phyloP scores from a whole-genome alignment of 2,329 filamentous ascomycete species.

The Phialemonium atrogriseum region DNA sequence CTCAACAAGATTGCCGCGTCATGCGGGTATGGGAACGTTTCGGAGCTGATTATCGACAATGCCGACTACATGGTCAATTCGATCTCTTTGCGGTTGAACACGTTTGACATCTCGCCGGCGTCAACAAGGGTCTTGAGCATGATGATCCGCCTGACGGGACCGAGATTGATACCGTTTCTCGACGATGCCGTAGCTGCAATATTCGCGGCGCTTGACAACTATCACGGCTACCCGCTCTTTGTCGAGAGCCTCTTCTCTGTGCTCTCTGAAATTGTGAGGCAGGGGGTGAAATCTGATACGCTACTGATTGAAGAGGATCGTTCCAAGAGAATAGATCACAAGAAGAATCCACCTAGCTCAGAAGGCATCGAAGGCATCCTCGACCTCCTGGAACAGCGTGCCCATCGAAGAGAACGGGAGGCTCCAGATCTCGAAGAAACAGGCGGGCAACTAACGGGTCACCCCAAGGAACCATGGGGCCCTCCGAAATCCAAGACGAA shows the following conservation, averaged over 20 bases:
- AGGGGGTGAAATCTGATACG: slow-evolving; percentile 57
- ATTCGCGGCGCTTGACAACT: slow-evolving; percentile 88
- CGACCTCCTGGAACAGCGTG: slow-evolving; percentile 57
- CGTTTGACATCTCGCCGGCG: slow-evolving; percentile 84
- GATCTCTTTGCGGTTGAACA: slow-evolving; percentile 79
- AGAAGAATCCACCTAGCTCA: slow-evolving; percentile 24
- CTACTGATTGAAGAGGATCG: slow-evolving; percentile 36
- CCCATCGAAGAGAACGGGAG: slow-evolving; percentile 30
- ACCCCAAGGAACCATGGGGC: slow-evolving; percentile 27
- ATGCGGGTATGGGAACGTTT: slow-evolving; percentile 67
- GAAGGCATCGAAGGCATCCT: slow-evolving; percentile 36
- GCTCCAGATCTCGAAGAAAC: slow-evolving; percentile 19
- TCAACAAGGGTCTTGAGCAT: slow-evolving; percentile 85
- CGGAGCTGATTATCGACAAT: slow-evolving; percentile 77
- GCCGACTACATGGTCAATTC: slow-evolving; percentile 96
- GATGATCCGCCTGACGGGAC: slow-evolving; percentile 86
- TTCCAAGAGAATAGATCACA: slow-evolving; percentile 29
- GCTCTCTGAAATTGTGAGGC: slow-evolving; percentile 72
- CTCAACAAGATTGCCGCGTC: slow-evolving; percentile 70
- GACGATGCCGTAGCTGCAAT: slow-evolving; percentile 89
- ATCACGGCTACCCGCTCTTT: slow-evolving; percentile 82
- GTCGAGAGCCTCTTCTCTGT: slow-evolving; percentile 82
- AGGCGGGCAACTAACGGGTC: slow-evolving; percentile 21
- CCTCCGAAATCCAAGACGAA: slow-evolving; percentile 17
- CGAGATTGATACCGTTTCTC: slow-evolving; percentile 73